These are phyloP conservation scores for Herpetomonas samuelpessoai DNA, from an alignment of 208 protist species.

Conservation along the genomic window DNA sequence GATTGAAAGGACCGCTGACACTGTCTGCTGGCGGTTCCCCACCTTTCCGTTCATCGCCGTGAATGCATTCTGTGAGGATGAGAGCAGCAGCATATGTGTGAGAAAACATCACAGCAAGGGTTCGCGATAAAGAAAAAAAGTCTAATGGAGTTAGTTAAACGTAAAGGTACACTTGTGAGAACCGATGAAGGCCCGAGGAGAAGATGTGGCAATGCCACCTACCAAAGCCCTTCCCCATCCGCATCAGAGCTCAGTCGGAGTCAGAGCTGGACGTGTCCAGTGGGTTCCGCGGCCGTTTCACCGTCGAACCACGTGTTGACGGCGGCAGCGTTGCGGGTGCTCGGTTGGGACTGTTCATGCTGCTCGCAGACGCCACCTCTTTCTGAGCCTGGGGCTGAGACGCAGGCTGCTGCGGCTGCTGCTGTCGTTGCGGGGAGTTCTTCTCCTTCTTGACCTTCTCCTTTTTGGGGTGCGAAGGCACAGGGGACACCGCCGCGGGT, in stretches of 20 bases:
- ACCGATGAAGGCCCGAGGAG: too few relatives aligned
- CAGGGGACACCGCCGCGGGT: background rate
- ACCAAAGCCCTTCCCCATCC: too few relatives aligned
- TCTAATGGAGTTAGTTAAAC: too few relatives aligned
- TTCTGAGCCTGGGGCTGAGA: conserved; percentile 1
- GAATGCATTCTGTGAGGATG: too few relatives aligned
- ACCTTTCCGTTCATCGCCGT: too few relatives aligned
- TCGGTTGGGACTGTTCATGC: conserved; percentile 10
- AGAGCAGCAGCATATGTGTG: too few relatives aligned
- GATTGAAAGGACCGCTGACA: too few relatives aligned
- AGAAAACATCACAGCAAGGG: too few relatives aligned
- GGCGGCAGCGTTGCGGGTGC: conserved; percentile 27
- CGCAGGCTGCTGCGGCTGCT: conserved; percentile 12
- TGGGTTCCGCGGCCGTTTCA: conserved; percentile 18
- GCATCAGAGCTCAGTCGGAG: conserved; percentile 15
- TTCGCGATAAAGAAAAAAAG: too few relatives aligned
- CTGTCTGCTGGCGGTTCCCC: too few relatives aligned
- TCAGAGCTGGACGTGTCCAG: conserved; percentile 50
- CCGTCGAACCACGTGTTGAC: conserved; percentile 4
- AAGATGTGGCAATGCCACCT: too few relatives aligned
- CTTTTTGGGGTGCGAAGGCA: background rate
- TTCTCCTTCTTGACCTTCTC: conserved; percentile 25
- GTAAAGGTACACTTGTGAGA: too few relatives aligned
- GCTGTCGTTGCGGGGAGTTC: conserved; percentile 2
- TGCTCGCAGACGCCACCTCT: background rate